A percentile compares a stretch with the other conserved stretches of the same genome.
These are phyloP conservation scores for Asclepias syriaca DNA, from an alignment of 257 asterid genomes.

Conservation along the genomic window DNA sequence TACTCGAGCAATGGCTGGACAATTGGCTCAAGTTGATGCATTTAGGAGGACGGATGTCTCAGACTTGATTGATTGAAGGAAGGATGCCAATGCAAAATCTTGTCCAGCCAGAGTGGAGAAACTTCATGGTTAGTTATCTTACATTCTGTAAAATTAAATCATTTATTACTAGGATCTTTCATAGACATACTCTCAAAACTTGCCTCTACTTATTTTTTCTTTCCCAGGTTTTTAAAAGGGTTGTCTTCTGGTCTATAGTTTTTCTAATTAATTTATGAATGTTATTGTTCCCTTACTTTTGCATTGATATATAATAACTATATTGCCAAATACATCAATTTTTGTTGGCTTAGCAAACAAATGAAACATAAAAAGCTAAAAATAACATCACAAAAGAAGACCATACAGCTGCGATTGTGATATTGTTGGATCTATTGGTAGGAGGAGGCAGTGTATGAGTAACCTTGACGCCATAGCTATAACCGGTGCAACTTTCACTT, in stretches of 20 bases:
- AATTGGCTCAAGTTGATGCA: constrained; percentile 43
- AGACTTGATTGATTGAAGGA: constrained; percentile 47
- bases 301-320: too few relatives aligned
- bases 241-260: too few relatives aligned
- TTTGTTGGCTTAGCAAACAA: background rate
- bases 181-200: background rate
- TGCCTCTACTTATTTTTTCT: background rate
- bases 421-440: background rate
- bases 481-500: background rate
- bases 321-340: background rate
- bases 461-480: background rate
- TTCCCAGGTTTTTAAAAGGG: too few relatives aligned
- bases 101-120: background rate
- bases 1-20: constrained; percentile 23
- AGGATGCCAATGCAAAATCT: background rate
- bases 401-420: background rate
- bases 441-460: background rate
- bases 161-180: background rate
- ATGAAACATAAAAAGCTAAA: background rate
- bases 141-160: too few relatives aligned
- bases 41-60: constrained; percentile 41
- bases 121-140: background rate
- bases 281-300: too few relatives aligned
- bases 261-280: too few relatives aligned
- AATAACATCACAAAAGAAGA: background rate